Conservation (phyloP, 805 yeast genomes). For the Sungouiella thailandica region DNA sequence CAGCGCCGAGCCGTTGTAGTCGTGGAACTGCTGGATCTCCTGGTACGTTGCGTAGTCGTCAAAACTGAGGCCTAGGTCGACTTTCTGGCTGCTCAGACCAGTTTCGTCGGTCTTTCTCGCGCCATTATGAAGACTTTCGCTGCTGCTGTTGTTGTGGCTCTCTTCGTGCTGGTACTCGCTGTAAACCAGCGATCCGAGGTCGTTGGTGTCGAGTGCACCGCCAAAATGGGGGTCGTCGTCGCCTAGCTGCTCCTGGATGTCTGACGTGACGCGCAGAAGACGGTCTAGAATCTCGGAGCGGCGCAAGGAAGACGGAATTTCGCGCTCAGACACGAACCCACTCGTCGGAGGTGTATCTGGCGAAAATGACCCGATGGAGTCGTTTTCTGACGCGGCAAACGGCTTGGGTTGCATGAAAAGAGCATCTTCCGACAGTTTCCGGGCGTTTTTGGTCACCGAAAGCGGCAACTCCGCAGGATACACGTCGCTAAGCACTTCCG, state of each 20-base stretch:
- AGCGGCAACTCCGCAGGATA: constrained; percentile 32
- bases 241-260: constrained; percentile 26
- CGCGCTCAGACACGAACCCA: not conserved
- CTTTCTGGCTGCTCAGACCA: too few relatives aligned
- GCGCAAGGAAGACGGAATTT: constrained; percentile 17
- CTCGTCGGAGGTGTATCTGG: constrained; percentile 31
- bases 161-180: too few relatives aligned
- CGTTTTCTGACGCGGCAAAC: constrained; percentile 12
- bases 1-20: constrained; percentile 3
- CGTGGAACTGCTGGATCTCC: too few relatives aligned
- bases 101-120: constrained; percentile 6
- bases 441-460: constrained; percentile 23
- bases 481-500: constrained; percentile 40
- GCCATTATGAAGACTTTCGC: too few relatives aligned
- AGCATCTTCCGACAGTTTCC: not conserved
- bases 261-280: constrained; percentile 35
- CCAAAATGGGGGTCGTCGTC: constrained; percentile 12
- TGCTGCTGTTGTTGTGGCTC: too few relatives aligned
- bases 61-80: too few relatives aligned
- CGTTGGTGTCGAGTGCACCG: not conserved
- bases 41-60: constrained; percentile 5
- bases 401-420: constrained; percentile 1
- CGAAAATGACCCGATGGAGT: constrained; percentile 34
- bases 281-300: constrained; percentile 35
- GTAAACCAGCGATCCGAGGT: too few relatives aligned